Conservation (phyloP, 2,329 filamentous ascomycete genomes). For the Diaporthe ampelina region DNA sequence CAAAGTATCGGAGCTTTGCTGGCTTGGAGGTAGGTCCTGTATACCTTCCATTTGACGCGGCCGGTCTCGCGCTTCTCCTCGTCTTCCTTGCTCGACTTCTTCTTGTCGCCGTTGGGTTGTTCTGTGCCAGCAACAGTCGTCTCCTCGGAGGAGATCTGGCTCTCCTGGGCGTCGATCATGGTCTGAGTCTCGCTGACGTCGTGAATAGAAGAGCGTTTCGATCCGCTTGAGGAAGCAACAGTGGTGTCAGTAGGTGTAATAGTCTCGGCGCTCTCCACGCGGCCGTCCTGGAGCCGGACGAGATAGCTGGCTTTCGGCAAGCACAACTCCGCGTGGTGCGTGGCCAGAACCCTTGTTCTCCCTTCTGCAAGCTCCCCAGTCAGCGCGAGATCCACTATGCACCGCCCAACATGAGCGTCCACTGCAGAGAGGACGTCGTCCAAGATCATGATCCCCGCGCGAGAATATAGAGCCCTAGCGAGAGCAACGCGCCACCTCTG, state of each 20-base stretch:
- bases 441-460: slow-evolving; percentile 58
- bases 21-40: slow-evolving; percentile 51
- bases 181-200: slow-evolving; percentile 40
- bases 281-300: slow-evolving; percentile 49
- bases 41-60: slow-evolving; percentile 52
- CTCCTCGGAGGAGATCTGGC: slow-evolving; percentile 39
- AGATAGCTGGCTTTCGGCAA: slow-evolving; percentile 49
- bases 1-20: slow-evolving; percentile 49
- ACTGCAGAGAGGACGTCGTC: slow-evolving; percentile 67
- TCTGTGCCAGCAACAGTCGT: slow-evolving; percentile 37
- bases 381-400: slow-evolving; percentile 66
- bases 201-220: slow-evolving; percentile 37
- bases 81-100: slow-evolving; percentile 42
- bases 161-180: slow-evolving; percentile 34
- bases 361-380: slow-evolving; percentile 63
- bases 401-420: slow-evolving; percentile 57
- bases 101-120: slow-evolving; percentile 28
- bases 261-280: slow-evolving; percentile 45
- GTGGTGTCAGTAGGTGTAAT: slow-evolving; percentile 36
- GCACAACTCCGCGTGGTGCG: slow-evolving; percentile 60
- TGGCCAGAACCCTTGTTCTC: slow-evolving; percentile 75
- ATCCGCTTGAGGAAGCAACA: slow-evolving; percentile 28
- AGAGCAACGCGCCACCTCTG: slow-evolving; percentile 62
- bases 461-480: slow-evolving; percentile 61
- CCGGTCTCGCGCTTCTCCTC: slow-evolving; percentile 51